Percentiles rank a stretch among this genome's conserved stretches.
Evolutionary conservation across 2,329 filamentous ascomycete species (phyloP).

Genomic region (Apiospora koreana): DNA sequence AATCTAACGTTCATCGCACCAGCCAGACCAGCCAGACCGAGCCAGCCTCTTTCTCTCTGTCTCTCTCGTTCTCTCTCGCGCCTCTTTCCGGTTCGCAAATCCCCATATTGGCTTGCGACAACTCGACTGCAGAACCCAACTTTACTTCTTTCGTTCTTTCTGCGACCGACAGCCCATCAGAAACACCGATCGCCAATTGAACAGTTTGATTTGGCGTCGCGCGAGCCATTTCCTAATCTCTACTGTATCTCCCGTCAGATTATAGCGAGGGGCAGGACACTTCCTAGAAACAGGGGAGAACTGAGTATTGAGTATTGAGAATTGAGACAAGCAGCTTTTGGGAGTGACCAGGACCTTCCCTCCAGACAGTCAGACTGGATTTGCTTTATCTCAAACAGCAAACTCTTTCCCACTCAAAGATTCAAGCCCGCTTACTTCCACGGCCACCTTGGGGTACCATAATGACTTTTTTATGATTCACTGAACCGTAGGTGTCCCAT

Average conservation of each 20-base stretch:
- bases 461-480: constrained; percentile 8
- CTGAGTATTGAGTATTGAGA: not conserved
- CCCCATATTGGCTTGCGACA: not conserved
- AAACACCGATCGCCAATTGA: not conserved
- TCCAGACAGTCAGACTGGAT: not conserved
- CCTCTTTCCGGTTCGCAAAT: not conserved
- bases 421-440: not conserved
- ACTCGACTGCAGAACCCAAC: not conserved
- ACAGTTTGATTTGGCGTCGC: not conserved
- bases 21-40: not conserved
- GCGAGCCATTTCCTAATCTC: not conserved
- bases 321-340: not conserved
- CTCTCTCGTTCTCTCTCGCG: not conserved
- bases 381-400: constrained; percentile 8
- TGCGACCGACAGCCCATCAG: not conserved
- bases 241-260: not conserved
- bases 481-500: constrained; percentile 8
- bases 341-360: constrained; percentile 1
- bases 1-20: not conserved
- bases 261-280: not conserved
- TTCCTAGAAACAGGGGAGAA: too few species aligned
- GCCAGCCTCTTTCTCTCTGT: not conserved
- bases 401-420: not conserved
- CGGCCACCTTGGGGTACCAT: not conserved
- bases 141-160: not conserved